phyloP scores from a whole-genome alignment of 768 basidiomycete genomes.

The Tylopilus cervinicoccineus region DNA sequence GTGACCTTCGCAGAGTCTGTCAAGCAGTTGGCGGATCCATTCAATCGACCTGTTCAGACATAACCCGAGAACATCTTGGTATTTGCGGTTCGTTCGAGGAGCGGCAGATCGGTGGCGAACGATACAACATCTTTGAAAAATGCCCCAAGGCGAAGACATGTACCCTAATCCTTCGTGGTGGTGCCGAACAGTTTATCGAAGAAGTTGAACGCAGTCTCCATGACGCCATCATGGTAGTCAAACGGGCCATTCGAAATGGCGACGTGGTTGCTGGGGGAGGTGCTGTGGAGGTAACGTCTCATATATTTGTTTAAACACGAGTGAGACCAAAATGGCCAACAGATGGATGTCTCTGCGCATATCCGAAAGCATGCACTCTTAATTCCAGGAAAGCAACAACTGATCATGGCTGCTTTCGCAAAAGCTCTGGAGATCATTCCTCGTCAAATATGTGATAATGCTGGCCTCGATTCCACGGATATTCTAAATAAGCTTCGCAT shows the following conservation, averaged over 20 bases:
- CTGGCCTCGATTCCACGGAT: slow-evolving; percentile 95
- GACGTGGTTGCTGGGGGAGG: slow-evolving; percentile 98
- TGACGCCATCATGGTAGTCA: slow-evolving; percentile 99
- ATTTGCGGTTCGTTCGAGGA: slow-evolving; percentile 93
- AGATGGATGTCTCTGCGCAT: slow-evolving; percentile 98
- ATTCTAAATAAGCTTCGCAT: slow-evolving; percentile 96
- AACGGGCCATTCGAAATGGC: slow-evolving; percentile 91
- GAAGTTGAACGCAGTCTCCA: slow-evolving; percentile 97
- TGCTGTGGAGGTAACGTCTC: slow-evolving; percentile 76
- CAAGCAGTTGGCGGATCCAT: slow-evolving; percentile 94
- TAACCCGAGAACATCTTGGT: slow-evolving; percentile 84
- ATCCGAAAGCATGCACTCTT: slow-evolving; percentile 87
- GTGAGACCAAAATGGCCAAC: slow-evolving; percentile 1
- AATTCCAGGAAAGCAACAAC: slow-evolving; percentile 93
- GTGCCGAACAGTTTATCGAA: slow-evolving; percentile 98
- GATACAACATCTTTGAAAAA: slow-evolving; percentile 93
- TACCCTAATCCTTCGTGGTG: slow-evolving; percentile 89
- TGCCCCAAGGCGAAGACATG: slow-evolving; percentile 95
- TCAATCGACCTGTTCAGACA: slow-evolving; percentile 95
- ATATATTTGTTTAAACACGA: neutral
- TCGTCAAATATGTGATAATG: slow-evolving; percentile 97
- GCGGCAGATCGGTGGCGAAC: slow-evolving; percentile 92
- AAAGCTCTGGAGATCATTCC: slow-evolving; percentile 98
- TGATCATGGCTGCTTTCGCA: slow-evolving; percentile 93
- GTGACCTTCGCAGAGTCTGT: slow-evolving; percentile 88